A percentile compares a stretch with the other conserved stretches of the same genome.
phyloP scores from a whole-genome alignment of 257 asterid genomes.

The Nicotiana sylvestris region DNA sequence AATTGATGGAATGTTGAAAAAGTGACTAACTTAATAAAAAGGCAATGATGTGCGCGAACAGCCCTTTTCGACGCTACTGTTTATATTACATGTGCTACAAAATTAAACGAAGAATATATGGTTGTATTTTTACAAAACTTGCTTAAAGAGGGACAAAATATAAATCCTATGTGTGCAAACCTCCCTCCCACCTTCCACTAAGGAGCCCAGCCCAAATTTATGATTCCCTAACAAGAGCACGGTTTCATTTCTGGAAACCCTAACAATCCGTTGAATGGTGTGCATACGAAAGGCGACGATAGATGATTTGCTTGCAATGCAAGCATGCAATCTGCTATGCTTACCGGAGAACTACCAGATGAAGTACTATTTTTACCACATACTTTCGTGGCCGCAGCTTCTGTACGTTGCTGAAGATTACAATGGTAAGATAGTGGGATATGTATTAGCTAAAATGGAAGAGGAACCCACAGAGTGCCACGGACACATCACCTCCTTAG shows the following conservation, averaged over 20 bases:
- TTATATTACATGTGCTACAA: no score
- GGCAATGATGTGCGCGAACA: no score
- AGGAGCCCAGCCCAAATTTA: not conserved
- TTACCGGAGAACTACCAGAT: conserved; percentile 96
- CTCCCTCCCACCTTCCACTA: not conserved
- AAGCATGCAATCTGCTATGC: conserved; percentile 87
- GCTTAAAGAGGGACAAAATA: not conserved
- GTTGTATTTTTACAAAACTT: not conserved
- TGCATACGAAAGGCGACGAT: conserved; percentile 94
- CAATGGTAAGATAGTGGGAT: conserved; percentile 93
- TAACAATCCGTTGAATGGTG: conserved; percentile 44
- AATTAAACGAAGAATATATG: no score
- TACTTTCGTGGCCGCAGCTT: conserved; percentile 98
- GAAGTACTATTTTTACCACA: conserved; percentile 94
- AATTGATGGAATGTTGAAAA: no score
- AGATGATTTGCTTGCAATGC: conserved; percentile 92
- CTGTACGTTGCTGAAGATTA: conserved; percentile 97
- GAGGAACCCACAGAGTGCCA: conserved; percentile 94
- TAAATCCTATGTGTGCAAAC: not conserved
- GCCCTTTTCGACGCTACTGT: no score
- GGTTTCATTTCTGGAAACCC: not conserved
- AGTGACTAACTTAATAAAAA: no score
- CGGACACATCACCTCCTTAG: conserved; percentile 98
- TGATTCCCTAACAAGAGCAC: not conserved
- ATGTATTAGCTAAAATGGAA: conserved; percentile 96